Base-by-base conservation (phyloP, 2,329 filamentous ascomycete species). In the Aspergillus novoparasiticus region DNA sequence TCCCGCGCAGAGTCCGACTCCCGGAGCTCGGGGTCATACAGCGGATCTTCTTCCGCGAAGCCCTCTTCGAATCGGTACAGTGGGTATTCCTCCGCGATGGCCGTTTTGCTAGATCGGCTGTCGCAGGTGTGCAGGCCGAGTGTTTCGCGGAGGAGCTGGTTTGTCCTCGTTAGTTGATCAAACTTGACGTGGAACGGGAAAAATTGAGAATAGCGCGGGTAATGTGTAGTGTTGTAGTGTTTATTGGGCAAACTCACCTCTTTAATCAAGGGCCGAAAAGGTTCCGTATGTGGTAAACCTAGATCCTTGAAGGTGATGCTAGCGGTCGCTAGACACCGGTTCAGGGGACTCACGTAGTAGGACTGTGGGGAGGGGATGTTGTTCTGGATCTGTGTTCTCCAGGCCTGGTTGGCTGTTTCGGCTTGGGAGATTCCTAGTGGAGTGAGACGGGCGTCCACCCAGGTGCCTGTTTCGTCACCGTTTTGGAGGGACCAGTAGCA, bases 71-170 rank as follows among this genome's bases (percentile, higher is more conserved):
- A 81, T 0, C 58, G 72, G 72, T 81, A 87, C 2, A 66, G 67
- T 0, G 86, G 85, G 67, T 84, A 87, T 54, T 79, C 77, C 1
- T 71, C 45, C 14, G 73, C 70, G 62, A 89, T 87, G 51, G 75
- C 79, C 0, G 82, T 77, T 62, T 78, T 81, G 64, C 74, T 78
- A 45, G 82, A 84, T 11, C 87, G 81, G 16, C 82, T 81, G 73
- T 89, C 86, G 71, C 87, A 89, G 0, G 87, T 89, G 72, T 89
- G 87, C 32, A 85, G 80, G 21, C 85, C 86, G 59, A 88, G 81
- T 0, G 84, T 84, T 75, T 89, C 87, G 14, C 87, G 80, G 45
- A 89, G 78, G 43, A 84, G 75, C 78, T 80, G 57, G 9, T 36
- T 16, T 9, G 1, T 19, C 4, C 43, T 10, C 28, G 36, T 54